Conservation (phyloP, 2,329 filamentous ascomycete species). For the Aspergillus ustus region DNA sequence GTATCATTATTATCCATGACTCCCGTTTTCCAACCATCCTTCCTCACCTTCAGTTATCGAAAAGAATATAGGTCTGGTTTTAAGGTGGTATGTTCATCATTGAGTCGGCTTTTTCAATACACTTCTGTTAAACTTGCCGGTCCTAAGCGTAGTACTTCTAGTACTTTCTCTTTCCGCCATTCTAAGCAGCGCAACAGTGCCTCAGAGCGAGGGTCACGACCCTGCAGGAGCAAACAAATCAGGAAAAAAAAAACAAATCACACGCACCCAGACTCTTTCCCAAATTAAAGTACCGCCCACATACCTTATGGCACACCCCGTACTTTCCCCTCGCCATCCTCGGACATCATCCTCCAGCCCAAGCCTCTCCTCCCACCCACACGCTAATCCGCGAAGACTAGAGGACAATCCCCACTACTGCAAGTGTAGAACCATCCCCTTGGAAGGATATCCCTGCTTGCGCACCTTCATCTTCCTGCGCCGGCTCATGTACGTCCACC, state of each 20-base stretch:
- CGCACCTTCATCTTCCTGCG: not conserved
- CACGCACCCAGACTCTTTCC: not conserved
- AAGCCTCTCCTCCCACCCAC: not conserved
- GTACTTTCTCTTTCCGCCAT: not conserved
- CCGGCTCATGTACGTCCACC: not conserved
- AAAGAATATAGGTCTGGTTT: not conserved
- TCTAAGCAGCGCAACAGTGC: not conserved
- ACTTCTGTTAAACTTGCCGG: not conserved
- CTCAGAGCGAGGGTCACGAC: not conserved
- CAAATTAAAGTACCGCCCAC: not conserved
- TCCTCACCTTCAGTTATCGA: not conserved
- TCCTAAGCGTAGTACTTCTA: not conserved
- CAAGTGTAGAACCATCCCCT: not conserved
- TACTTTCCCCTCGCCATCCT: not conserved
- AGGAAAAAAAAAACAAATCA: not conserved
- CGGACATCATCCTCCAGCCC: not conserved
- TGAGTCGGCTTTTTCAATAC: not conserved
- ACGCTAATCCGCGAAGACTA: not conserved
- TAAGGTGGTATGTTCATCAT: not conserved
- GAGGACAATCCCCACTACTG: not conserved
- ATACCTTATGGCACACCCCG: not conserved
- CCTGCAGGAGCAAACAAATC: not conserved
- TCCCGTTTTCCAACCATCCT: not conserved
- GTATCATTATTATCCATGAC: slow-evolving; percentile 11
- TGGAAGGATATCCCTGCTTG: slow-evolving; percentile 10